Conservation (phyloP, 169 alveolate species). For the Perkinsus olseni region DNA sequence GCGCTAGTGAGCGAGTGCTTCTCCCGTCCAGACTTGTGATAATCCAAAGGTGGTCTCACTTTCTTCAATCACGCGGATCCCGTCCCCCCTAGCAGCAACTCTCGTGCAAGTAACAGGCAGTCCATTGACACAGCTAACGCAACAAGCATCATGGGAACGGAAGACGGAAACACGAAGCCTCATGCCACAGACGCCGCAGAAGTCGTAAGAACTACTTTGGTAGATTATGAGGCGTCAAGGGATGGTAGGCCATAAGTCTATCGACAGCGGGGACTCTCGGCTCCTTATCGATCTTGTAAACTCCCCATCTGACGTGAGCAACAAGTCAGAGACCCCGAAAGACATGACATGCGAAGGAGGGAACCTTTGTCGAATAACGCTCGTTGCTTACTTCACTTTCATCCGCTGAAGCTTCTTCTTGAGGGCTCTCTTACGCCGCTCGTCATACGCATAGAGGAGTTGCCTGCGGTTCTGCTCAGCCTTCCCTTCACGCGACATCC, state of each 20-base stretch:
- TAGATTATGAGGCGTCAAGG: not conserved
- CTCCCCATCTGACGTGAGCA: not conserved
- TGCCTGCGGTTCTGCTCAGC: not conserved
- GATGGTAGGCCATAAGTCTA: not conserved
- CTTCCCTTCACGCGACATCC: not conserved
- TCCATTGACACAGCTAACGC: too few relatives aligned
- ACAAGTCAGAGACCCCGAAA: not conserved
- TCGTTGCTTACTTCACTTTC: not conserved
- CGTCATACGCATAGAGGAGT: not conserved
- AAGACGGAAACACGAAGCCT: not conserved
- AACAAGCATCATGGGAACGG: not conserved
- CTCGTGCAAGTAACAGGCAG: too few relatives aligned
- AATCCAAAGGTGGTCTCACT: too few relatives aligned
- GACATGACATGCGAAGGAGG: not conserved
- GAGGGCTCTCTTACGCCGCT: not conserved
- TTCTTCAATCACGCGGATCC: too few relatives aligned
- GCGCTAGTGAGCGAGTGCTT: too few relatives aligned
- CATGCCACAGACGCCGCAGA: not conserved
- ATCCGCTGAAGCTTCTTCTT: not conserved
- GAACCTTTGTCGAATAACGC: not conserved
- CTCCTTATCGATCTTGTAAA: not conserved
- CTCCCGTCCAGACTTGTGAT: too few relatives aligned
- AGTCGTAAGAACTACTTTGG: not conserved
- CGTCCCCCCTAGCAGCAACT: too few relatives aligned
- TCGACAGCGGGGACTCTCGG: not conserved